Evolutionary conservation across 805 yeast species (phyloP), one percentile per base, ranked within the genome.

Genomic region (Teunomyces pallodes): DNA sequence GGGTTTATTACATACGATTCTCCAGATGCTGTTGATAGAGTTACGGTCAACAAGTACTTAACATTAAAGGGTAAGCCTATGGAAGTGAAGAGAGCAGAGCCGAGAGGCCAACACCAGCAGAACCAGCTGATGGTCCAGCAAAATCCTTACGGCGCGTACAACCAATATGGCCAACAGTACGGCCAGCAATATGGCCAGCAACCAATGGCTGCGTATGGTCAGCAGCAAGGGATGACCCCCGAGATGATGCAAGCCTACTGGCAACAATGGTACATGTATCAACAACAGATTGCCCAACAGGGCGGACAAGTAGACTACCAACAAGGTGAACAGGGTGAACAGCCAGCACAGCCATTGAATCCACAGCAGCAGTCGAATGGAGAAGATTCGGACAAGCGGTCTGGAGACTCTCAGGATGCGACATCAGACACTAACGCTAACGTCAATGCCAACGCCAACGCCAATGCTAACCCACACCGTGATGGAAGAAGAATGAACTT

Each of bases 1-100:
- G 99, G 99, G 1, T 92, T 92, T 67, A 90, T 92, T 54, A 92
- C 99, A 10, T 92, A 87, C 69, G 98, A 92, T 62, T 82, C 95
- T 14, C 95, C 96, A 17, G 91, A 86, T 41, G 97, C 97, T 12
- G 97, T 92, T 40, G 97, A 91, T 60, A 78, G 83, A 56, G 96
- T 89, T 47, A 84, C 94, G 47, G 86, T 83, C 49, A 86, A 86
- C 66, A 87, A 86, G 66, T 90, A 83, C 62, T 79, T 92, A 54
- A 82, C 84, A 48, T 83, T 92, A 59, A 90, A 90, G 62, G 97
- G 96, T 42, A 88, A 86, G 60, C 78, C 84, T 47, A 85, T 87
- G 81, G 94, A 87, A 67, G 87, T 87, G 52, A 87, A 87, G 62
- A 79, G 90, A 64, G 94, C 94, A 3, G 91, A 84, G 63, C 91